Evolutionary conservation across 1,139 yeast genomes (phyloP).

Genomic region (Yarrowia galli): DNA sequence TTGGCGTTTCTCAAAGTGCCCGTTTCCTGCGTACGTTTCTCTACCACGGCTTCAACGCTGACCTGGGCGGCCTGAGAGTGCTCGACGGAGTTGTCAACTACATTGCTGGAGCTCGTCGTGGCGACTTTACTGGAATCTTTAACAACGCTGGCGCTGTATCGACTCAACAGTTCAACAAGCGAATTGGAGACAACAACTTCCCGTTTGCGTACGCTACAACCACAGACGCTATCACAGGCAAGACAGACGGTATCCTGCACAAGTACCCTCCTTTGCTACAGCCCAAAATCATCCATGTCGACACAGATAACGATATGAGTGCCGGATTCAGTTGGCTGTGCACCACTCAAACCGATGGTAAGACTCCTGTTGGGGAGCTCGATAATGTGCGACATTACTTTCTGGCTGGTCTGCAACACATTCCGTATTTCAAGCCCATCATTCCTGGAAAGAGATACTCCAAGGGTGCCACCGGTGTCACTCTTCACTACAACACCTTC

Average conservation of each 20-base stretch:
- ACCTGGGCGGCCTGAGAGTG: constrained; percentile 23
- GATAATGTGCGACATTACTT: constrained; percentile 34
- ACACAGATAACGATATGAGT: constrained; percentile 34
- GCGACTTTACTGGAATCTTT: constrained; percentile 14
- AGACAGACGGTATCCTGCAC: constrained; percentile 18
- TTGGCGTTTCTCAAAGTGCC: constrained; percentile 37
- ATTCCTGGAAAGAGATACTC: constrained; percentile 7
- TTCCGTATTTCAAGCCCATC: constrained; percentile 11
- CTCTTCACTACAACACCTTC: constrained; percentile 23
- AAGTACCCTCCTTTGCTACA: constrained; percentile 16
- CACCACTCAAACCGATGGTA: constrained; percentile 32
- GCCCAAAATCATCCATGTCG: constrained; percentile 38
- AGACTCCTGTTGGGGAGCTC: constrained; percentile 6
- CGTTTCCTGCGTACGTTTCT: constrained; percentile 28
- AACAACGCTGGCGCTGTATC: constrained; percentile 30
- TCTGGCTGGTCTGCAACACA: constrained; percentile 31
- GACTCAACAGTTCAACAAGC: constrained; percentile 35
- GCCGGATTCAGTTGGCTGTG: constrained; percentile 36
- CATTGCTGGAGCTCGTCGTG: constrained; percentile 37
- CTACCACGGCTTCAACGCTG: constrained; percentile 30
- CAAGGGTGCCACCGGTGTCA: constrained; percentile 20
- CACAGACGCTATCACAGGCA: constrained; percentile 3
- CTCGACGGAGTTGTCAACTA: constrained; percentile 32
- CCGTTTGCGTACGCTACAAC: constrained; percentile 31
- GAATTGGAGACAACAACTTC: constrained; percentile 38